These are phyloP conservation scores for Paragyromitra xinjiangensis DNA, from an alignment of 495 filamentous ascomycete genomes.

Conservation along the genomic window DNA sequence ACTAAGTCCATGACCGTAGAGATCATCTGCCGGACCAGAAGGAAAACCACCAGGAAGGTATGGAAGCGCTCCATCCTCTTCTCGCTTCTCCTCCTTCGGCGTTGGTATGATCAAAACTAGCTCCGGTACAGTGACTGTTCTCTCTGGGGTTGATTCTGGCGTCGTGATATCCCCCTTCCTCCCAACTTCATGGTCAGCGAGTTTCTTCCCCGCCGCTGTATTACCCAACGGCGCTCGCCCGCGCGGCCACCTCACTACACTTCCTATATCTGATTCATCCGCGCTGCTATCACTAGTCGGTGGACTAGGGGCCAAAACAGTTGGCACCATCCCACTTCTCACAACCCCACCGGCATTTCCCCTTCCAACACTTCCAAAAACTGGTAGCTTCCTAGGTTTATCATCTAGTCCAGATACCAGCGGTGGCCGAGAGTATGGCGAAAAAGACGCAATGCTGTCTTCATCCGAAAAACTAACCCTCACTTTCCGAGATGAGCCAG, in stretches of 20 bases:
- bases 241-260: slow-evolving; percentile 7
- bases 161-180: background rate
- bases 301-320: slow-evolving; percentile 10
- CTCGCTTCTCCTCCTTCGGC: slow-evolving; percentile 31
- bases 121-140: slow-evolving; percentile 25
- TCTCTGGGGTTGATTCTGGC: slow-evolving; percentile 3
- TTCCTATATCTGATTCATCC: background rate
- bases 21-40: background rate
- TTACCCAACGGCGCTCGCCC: slow-evolving; percentile 11
- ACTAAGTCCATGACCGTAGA: background rate
- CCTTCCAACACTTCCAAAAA: slow-evolving; percentile 21
- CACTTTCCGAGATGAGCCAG: background rate
- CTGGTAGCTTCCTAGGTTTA: slow-evolving; percentile 6
- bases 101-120: slow-evolving; percentile 39
- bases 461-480: slow-evolving; percentile 55
- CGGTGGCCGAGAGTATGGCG: slow-evolving; percentile 5
- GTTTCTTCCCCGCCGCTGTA: background rate
- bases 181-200: background rate
- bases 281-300: slow-evolving; percentile 20
- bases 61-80: background rate
- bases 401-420: background rate
- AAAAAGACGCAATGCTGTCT: slow-evolving; percentile 40
- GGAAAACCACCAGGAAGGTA: background rate
- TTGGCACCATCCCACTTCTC: background rate
- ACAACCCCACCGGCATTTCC: background rate